These are phyloP conservation scores for Colletotrichum cuscutae DNA, from an alignment of 2,329 filamentous ascomycete genomes.

Conservation along the genomic window DNA sequence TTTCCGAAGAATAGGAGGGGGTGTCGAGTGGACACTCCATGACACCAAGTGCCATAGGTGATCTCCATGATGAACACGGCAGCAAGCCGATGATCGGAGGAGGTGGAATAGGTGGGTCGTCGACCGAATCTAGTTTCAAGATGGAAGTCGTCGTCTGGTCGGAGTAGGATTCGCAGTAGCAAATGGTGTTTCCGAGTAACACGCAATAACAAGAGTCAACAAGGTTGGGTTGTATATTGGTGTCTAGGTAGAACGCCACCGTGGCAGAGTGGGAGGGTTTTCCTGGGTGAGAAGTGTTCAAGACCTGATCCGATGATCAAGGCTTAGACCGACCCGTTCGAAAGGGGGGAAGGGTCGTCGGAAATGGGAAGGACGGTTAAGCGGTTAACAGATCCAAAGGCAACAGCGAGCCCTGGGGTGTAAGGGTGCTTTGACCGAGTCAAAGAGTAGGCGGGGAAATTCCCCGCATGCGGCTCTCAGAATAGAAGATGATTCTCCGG, in stretches of 20 bases:
- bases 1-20: constrained; percentile 36
- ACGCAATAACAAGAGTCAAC: constrained; percentile 36
- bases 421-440: constrained; percentile 37
- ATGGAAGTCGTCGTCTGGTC: constrained; percentile 2
- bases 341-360: background rate
- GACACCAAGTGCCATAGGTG: constrained; percentile 37
- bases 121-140: constrained; percentile 28
- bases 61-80: constrained; percentile 32
- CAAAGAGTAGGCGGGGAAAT: constrained; percentile 37
- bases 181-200: constrained; percentile 31
- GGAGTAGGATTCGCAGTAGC: constrained; percentile 34
- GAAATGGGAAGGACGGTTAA: background rate
- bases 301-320: constrained; percentile 22
- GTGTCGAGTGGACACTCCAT: constrained; percentile 37
- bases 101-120: constrained; percentile 7
- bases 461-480: constrained; percentile 38
- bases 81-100: constrained; percentile 4
- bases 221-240: constrained; percentile 33
- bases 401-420: constrained; percentile 30
- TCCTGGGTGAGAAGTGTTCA: background rate
- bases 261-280: constrained; percentile 21
- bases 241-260: constrained; percentile 36
- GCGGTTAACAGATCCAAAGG: constrained; percentile 1
- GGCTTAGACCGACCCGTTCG: background rate
- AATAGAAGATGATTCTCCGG: constrained; percentile 26